A percentile compares a stretch with the other conserved stretches of the same genome.
phyloP scores from a whole-genome alignment of 495 filamentous ascomycete species.

The Penicillium alfredii region DNA sequence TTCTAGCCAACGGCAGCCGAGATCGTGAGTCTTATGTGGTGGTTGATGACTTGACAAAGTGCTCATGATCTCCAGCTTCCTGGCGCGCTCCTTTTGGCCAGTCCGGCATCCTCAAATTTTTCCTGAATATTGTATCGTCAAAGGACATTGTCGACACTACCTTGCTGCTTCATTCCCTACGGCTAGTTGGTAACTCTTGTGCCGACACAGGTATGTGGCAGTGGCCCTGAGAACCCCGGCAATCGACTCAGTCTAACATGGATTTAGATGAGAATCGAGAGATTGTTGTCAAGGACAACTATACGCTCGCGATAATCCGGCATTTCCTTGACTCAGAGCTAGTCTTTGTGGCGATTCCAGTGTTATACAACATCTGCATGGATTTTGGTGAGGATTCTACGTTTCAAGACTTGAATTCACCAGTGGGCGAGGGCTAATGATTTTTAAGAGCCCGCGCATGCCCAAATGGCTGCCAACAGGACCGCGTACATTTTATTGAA shows the following conservation, averaged over 20 bases:
- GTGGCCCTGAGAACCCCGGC: too few relatives aligned
- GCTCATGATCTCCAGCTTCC: conserved; percentile 36
- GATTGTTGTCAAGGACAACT: conserved; percentile 54
- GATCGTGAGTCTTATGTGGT: conserved; percentile 49
- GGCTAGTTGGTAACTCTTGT: conserved; percentile 73
- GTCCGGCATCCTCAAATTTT: conserved; percentile 62
- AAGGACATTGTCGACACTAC: conserved; percentile 26
- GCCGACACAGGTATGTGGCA: conserved; percentile 63
- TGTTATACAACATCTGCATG: conserved; percentile 67
- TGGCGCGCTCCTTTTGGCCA: conserved; percentile 63
- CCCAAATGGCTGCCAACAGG: conserved; percentile 56
- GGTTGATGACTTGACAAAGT: conserved; percentile 7
- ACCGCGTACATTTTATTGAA: conserved; percentile 39
- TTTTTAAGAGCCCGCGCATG: conserved; percentile 44
- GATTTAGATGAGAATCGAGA: conserved; percentile 63
- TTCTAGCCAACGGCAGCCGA: conserved; percentile 60
- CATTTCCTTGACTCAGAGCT: conserved; percentile 45
- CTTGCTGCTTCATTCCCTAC: conserved; percentile 51
- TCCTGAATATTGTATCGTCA: conserved; percentile 49
- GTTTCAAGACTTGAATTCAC: too few relatives aligned
- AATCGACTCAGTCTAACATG: conserved; percentile 8
- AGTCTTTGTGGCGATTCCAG: conserved; percentile 55
- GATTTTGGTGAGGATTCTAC: conserved; percentile 57
- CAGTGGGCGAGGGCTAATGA: too few relatives aligned
- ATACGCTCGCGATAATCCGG: conserved; percentile 50